Percentiles rank a stretch among this genome's conserved stretches.
Evolutionary conservation across 257 asterid genomes (phyloP).

Genomic region (Gentiana straminea): DNA sequence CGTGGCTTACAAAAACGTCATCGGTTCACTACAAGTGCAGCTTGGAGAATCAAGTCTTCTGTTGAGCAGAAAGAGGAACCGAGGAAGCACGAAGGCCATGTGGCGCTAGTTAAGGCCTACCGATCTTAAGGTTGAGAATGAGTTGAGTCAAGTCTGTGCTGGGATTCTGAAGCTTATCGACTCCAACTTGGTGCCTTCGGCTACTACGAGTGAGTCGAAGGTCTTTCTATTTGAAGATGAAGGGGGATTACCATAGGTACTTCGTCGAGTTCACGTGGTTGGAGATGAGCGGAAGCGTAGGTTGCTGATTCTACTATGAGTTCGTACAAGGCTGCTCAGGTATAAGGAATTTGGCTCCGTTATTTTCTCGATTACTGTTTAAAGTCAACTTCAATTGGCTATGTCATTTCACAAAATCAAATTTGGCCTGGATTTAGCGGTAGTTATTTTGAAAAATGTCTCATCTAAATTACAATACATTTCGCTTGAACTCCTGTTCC

Average conservation of each 20-base stretch:
- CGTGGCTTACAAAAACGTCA: slow-evolving; percentile 44
- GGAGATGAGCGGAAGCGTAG: slow-evolving; percentile 33
- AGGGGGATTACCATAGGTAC: slow-evolving; percentile 37
- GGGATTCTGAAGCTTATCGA: slow-evolving; percentile 33
- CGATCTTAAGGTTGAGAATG: slow-evolving; percentile 36
- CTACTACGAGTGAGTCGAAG: slow-evolving; percentile 27
- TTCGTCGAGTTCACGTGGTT: slow-evolving; percentile 31
- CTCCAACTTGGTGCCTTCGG: slow-evolving; percentile 33
- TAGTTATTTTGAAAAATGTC: no score
- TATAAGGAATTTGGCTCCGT: slow-evolving; percentile 4
- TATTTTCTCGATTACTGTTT: neutral
- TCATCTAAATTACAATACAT: no score
- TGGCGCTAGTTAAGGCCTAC: slow-evolving; percentile 28
- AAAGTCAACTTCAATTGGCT: neutral
- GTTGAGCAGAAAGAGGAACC: slow-evolving; percentile 44
- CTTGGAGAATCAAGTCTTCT: slow-evolving; percentile 37
- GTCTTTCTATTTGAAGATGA: slow-evolving; percentile 44
- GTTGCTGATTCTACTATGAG: slow-evolving; percentile 45
- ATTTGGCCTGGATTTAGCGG: no score
- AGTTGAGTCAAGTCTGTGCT: slow-evolving; percentile 26
- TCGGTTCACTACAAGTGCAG: slow-evolving; percentile 40
- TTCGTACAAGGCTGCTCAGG: slow-evolving; percentile 40
- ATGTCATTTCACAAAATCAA: no score
- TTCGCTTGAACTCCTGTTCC: no score
- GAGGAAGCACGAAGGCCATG: slow-evolving; percentile 37